These are phyloP conservation scores for Reutealis trisperma DNA, from an alignment of 345 rosid species.

Conservation along the genomic window DNA sequence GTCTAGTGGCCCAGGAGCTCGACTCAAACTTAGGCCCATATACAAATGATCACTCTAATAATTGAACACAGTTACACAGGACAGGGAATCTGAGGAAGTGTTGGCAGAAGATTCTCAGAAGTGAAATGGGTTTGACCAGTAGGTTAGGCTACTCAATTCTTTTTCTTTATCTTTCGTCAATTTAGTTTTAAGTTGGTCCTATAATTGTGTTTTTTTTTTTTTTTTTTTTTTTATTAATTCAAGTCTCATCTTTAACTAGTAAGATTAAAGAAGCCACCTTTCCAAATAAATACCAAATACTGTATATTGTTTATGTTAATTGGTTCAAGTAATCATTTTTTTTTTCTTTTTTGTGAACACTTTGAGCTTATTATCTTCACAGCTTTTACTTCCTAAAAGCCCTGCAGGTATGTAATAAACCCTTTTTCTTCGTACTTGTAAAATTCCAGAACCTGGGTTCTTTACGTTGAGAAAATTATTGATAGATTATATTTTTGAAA, in stretches of 20 bases:
- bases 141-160: constrained; percentile 20
- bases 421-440: background rate
- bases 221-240: background rate
- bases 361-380: too few relatives aligned
- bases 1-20: background rate
- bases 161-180: background rate
- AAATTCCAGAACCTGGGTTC: background rate
- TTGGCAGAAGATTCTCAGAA: constrained; percentile 25
- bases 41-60: too few relatives aligned
- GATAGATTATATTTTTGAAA: background rate
- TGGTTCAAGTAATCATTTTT: too few relatives aligned
- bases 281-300: too few relatives aligned
- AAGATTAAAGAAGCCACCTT: too few relatives aligned
- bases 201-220: background rate
- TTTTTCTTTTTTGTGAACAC: too few relatives aligned
- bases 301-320: too few relatives aligned
- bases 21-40: background rate
- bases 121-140: constrained; percentile 42
- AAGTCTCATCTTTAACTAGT: background rate
- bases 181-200: background rate
- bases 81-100: constrained; percentile 24
- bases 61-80: background rate
- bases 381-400: background rate
- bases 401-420: constrained; percentile 5
- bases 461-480: too few relatives aligned